These are phyloP conservation scores for Drechmeria coniospora DNA, from an alignment of 2,329 filamentous ascomycete species.

Conservation along the genomic window DNA sequence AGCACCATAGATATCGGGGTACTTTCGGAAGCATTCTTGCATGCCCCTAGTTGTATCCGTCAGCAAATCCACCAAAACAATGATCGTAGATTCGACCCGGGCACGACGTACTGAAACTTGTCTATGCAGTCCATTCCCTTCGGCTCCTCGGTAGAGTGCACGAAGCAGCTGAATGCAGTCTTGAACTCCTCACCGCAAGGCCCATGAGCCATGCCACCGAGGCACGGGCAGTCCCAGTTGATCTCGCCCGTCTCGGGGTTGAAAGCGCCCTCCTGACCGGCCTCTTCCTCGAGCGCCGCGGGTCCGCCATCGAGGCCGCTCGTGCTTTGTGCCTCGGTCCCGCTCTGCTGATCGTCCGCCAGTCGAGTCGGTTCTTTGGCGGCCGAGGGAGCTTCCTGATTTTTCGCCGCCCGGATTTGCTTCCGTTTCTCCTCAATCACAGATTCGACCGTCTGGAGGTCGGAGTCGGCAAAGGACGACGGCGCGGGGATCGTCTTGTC, in stretches of 20 bases:
- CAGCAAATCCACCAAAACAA: constrained; percentile 4
- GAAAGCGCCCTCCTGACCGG: constrained; percentile 78
- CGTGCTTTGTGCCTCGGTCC: constrained; percentile 12
- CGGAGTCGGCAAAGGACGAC: constrained; percentile 37
- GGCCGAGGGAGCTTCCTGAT: constrained; percentile 10
- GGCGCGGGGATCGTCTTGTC: constrained; percentile 23
- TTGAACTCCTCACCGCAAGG: constrained; percentile 94
- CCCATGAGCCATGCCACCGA: constrained; percentile 92
- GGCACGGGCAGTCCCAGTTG: constrained; percentile 98
- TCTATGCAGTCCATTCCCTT: constrained; percentile 98
- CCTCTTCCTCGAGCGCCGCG: constrained; percentile 59
- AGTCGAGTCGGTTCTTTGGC: constrained; percentile 8
- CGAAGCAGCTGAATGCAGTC: constrained; percentile 93
- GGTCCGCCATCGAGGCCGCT: constrained; percentile 21
- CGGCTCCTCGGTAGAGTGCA: constrained; percentile 85
- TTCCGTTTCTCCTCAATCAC: constrained; percentile 48
- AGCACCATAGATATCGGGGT: constrained; percentile 84
- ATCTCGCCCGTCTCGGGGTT: constrained; percentile 98
- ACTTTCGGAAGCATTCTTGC: constrained; percentile 90
- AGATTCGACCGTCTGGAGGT: constrained; percentile 50
- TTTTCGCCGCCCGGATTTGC: constrained; percentile 23
- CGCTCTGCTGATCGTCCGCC: constrained; percentile 6
- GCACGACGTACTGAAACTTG: constrained; percentile 69
- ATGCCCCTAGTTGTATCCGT: constrained; percentile 52
- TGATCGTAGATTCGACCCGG: background rate